Evolutionary conservation across 2,329 filamentous ascomycete genomes (phyloP).

Genomic region (Atkinsonella texensis): DNA sequence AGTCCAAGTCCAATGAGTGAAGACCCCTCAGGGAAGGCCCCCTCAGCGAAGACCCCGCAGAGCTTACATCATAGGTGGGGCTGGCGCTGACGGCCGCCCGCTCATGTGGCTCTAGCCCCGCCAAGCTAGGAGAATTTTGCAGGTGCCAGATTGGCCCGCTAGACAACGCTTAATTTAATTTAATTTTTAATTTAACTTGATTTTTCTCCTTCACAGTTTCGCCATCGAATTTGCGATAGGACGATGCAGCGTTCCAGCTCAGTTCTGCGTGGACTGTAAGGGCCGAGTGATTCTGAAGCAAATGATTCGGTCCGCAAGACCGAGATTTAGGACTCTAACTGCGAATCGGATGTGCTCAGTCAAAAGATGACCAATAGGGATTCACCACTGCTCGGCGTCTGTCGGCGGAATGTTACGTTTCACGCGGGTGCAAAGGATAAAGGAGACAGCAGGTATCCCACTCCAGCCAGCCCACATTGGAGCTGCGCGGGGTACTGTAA

Average conservation of each 20-base stretch:
- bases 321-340: slow-evolving; percentile 3
- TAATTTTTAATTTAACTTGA: too few relatives aligned
- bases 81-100: background rate
- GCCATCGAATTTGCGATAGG: background rate
- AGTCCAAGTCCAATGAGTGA: background rate
- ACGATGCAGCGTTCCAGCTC: background rate
- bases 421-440: background rate
- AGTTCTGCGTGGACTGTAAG: background rate
- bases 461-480: background rate
- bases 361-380: background rate
- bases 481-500: background rate
- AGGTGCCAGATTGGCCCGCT: background rate
- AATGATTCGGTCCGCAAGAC: slow-evolving; percentile 3
- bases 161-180: background rate
- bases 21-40: too few relatives aligned
- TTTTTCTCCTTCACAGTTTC: background rate
- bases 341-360: background rate
- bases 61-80: background rate
- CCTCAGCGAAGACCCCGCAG: too few relatives aligned
- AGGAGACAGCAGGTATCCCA: too few relatives aligned
- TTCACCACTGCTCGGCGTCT: background rate
- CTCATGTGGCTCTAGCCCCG: background rate
- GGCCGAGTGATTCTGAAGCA: background rate
- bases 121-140: background rate
- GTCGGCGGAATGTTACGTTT: slow-evolving; percentile 6